Conservation (phyloP, 202 grass and related monocot genomes). For the Cymbopogon flexuosus region DNA sequence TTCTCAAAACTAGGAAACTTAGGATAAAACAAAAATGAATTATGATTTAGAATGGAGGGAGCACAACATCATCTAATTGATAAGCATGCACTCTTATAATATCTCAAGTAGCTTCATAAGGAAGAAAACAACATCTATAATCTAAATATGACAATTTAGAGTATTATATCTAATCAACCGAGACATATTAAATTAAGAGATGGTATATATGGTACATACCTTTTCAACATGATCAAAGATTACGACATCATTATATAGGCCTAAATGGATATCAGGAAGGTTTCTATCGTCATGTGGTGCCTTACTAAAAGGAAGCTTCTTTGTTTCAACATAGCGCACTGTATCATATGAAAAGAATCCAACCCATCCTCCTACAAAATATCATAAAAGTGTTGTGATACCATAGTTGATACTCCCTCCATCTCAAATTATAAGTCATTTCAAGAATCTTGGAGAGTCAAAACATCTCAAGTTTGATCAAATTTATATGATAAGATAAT, state of each 20-base stretch:
- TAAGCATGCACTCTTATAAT: neutral
- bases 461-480: too few relatives aligned
- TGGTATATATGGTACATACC: slow-evolving; percentile 24
- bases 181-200: neutral
- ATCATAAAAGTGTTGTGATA: neutral
- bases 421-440: too few relatives aligned
- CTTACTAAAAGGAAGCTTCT: slow-evolving; percentile 59
- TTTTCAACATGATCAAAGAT: slow-evolving; percentile 84
- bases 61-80: too few relatives aligned
- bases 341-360: slow-evolving; percentile 77
- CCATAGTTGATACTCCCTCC: neutral
- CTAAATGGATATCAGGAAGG: slow-evolving; percentile 62
- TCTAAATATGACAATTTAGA: neutral
- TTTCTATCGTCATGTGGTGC: slow-evolving; percentile 61
- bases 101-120: neutral
- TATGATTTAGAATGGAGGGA: too few relatives aligned
- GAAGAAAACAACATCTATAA: neutral
- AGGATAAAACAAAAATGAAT: too few relatives aligned
- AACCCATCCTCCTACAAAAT: slow-evolving; percentile 51
- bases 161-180: neutral
- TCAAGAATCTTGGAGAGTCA: too few relatives aligned
- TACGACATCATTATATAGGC: slow-evolving; percentile 65
- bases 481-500: too few relatives aligned
- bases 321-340: slow-evolving; percentile 68
- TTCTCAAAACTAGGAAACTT: too few relatives aligned